Evolutionary conservation across 2,329 filamentous ascomycete genomes (phyloP).

Genomic region (Penicillium sp.): DNA sequence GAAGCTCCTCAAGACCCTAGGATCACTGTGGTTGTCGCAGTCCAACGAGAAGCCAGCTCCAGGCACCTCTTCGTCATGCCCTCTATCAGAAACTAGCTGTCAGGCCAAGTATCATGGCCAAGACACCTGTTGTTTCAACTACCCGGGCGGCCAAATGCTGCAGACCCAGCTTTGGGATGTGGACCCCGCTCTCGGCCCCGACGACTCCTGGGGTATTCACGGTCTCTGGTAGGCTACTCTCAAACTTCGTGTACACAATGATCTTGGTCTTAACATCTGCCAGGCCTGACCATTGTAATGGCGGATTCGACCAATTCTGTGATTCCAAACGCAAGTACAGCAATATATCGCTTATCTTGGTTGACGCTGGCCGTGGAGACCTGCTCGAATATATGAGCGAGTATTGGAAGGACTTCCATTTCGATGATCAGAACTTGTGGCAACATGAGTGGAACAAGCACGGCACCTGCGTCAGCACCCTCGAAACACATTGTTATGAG

Average conservation of each 20-base stretch:
- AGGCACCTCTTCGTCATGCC: constrained; percentile 28
- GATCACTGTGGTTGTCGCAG: constrained; percentile 32
- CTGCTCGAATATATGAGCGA: constrained; percentile 65
- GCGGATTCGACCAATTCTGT: constrained; percentile 66
- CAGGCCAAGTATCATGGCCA: constrained; percentile 60
- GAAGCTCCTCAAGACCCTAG: constrained; percentile 34
- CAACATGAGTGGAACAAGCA: constrained; percentile 75
- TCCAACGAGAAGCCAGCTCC: constrained; percentile 5
- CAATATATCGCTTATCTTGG: constrained; percentile 64
- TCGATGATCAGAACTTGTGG: constrained; percentile 66
- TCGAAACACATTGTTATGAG: constrained; percentile 65
- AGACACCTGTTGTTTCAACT: constrained; percentile 72
- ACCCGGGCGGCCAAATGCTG: constrained; percentile 67
- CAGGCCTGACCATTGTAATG: constrained; percentile 67
- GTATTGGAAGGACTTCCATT: constrained; percentile 70
- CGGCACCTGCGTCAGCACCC: constrained; percentile 70
- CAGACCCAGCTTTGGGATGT: constrained; percentile 79
- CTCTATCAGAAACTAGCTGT: constrained; percentile 55
- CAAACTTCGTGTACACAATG: background rate
- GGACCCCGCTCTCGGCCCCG: constrained; percentile 61
- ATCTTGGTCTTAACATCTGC: background rate
- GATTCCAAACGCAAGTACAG: constrained; percentile 61
- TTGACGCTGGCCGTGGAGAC: constrained; percentile 52
- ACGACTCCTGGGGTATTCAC: constrained; percentile 71
- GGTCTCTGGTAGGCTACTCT: constrained; percentile 57